phyloP scores from a whole-genome alignment of 495 filamentous ascomycete species.

The Massariosphaeria phaeospora region DNA sequence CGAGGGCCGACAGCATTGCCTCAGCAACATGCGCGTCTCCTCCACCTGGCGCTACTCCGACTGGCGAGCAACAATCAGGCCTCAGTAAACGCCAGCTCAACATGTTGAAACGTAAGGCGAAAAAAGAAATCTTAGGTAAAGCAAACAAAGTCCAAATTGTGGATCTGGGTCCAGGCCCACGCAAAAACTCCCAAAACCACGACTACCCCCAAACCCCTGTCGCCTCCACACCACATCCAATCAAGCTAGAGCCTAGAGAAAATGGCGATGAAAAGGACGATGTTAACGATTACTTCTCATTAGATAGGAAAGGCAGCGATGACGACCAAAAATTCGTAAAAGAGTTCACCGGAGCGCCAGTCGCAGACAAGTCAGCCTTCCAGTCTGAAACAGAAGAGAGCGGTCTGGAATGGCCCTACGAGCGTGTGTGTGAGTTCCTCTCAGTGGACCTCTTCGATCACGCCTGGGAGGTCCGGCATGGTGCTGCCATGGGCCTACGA shows the following conservation, averaged over 20 bases:
- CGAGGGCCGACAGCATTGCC: slow-evolving; percentile 30
- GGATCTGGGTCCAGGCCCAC: slow-evolving; percentile 67
- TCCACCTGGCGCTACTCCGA: slow-evolving; percentile 44
- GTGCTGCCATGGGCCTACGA: slow-evolving; percentile 89
- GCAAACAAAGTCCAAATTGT: slow-evolving; percentile 86
- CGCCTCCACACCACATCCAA: slow-evolving; percentile 60
- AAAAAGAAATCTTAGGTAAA: slow-evolving; percentile 49
- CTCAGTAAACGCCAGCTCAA: slow-evolving; percentile 91
- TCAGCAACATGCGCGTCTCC: slow-evolving; percentile 45
- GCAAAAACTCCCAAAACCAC: slow-evolving; percentile 10
- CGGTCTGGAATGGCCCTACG: slow-evolving; percentile 88
- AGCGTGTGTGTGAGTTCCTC: slow-evolving; percentile 88
- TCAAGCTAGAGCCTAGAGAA: slow-evolving; percentile 58
- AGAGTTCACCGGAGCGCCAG: slow-evolving; percentile 80
- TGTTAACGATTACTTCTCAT: slow-evolving; percentile 73
- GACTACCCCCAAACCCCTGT: slow-evolving; percentile 61
- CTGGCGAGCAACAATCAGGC: slow-evolving; percentile 70
- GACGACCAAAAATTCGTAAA: slow-evolving; percentile 90
- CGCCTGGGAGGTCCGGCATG: slow-evolving; percentile 95
- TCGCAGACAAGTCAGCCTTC: slow-evolving; percentile 60
- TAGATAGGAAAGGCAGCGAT: slow-evolving; percentile 71
- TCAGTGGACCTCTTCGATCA: slow-evolving; percentile 89
- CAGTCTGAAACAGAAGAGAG: slow-evolving; percentile 66
- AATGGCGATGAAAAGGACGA: slow-evolving; percentile 52
- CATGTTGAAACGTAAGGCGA: slow-evolving; percentile 76